Evolutionary conservation across 345 rosid genomes (phyloP), one percentile per base, ranked within the genome.

Genomic region (Eucalyptus dawsonii): DNA sequence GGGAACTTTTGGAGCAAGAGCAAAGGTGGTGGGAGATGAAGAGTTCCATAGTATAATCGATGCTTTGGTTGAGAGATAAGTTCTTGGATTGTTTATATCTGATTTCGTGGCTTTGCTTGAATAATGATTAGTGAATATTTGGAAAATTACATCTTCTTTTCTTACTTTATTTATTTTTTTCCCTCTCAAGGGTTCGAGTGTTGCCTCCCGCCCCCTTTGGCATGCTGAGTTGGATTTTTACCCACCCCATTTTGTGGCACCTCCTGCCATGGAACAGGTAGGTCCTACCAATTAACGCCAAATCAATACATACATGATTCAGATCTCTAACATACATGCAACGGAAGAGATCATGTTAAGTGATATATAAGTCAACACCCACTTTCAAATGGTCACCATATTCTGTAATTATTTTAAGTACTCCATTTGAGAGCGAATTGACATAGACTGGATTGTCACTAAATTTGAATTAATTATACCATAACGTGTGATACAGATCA

Each of bases 401-500:
- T n/a, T 65, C 1, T 65, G 9, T 65, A 9, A 0, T 65, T 65
- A 65, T 65, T 65, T 65, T 65, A 6, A 65, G 2, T 65, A 13
- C 34, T 65, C 17, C 3, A 29, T 65, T 14, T 7, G 21, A 60
- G 3, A 2, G 37, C 5, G 2, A 65, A 65, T 65, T 14, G 21
- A 65, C 19, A 2, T 65, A 7, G 19, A 14, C 0, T 14, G 0
- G 37, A 14, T n/a, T 0, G 2, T 14, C 14, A n/a, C 5, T 14
- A 14, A 14, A 29, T n/a, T n/a, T 62, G 34, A 62, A 62, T 62
- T 1, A 62, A 62, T 62, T 1, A 1, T 13, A 65, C 72, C 72
- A 65, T n/a, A 7, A 65, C 0, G 3, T 14, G 37, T 0, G 3
- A 8, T 4, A 0, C 19, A 0, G 4, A n/a, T 65, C 34, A 29